Conservation (phyloP, 495 filamentous ascomycete genomes). For the Jackrogersella minutella region DNA sequence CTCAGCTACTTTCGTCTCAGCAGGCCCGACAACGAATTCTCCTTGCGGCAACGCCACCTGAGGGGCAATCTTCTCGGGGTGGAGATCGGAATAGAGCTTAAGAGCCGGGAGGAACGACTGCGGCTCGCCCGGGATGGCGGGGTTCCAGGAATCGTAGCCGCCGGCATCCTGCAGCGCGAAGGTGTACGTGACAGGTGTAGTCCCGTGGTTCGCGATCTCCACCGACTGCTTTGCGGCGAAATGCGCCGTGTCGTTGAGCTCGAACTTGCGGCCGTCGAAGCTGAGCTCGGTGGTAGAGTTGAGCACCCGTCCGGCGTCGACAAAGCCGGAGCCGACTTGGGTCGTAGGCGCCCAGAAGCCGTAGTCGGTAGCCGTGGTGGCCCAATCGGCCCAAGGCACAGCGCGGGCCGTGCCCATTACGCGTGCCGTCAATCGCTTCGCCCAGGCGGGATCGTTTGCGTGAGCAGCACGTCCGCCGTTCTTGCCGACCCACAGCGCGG, state of each 20-base stretch:
- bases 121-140: background rate
- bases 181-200: slow-evolving; percentile 43
- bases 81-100: slow-evolving; percentile 13
- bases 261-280: slow-evolving; percentile 69
- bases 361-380: slow-evolving; percentile 44
- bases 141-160: slow-evolving; percentile 16
- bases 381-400: slow-evolving; percentile 53
- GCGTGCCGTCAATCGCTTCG: slow-evolving; percentile 39
- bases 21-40: slow-evolving; percentile 14
- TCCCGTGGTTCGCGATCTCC: slow-evolving; percentile 51
- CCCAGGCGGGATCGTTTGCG: slow-evolving; percentile 21
- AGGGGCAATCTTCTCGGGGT: slow-evolving; percentile 14
- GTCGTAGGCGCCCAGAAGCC: slow-evolving; percentile 44
- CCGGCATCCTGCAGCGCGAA: slow-evolving; percentile 35
- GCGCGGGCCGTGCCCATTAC: slow-evolving; percentile 48
- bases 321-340: slow-evolving; percentile 56
- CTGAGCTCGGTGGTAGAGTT: slow-evolving; percentile 69
- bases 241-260: slow-evolving; percentile 55
- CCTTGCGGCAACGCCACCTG: slow-evolving; percentile 6
- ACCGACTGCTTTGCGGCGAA: slow-evolving; percentile 42
- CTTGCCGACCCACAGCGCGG: slow-evolving; percentile 50
- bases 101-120: slow-evolving; percentile 10
- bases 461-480: slow-evolving; percentile 37
- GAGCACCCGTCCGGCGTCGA: slow-evolving; percentile 65
- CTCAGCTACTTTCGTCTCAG: slow-evolving; percentile 21